phyloP scores from a whole-genome alignment of 306 rosid species.

The Potentilla sterilis region DNA sequence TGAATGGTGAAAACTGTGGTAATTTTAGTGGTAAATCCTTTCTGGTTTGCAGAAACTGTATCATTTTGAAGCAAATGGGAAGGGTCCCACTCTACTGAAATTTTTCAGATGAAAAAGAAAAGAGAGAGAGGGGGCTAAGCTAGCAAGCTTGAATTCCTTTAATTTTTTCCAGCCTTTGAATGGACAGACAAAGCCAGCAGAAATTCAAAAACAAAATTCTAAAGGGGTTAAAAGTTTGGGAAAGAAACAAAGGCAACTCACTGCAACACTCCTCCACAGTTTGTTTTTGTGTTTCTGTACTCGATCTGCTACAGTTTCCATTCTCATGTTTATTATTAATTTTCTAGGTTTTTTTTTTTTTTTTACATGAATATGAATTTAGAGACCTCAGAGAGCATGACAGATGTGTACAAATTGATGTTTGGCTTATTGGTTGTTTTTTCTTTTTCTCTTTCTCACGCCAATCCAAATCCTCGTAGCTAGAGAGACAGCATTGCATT shows the following conservation, averaged over 20 bases:
- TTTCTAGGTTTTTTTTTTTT: slow-evolving; percentile 1
- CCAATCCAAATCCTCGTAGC: slow-evolving; percentile 68
- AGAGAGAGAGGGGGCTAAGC: slow-evolving; percentile 23
- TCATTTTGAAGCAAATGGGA: slow-evolving; percentile 21
- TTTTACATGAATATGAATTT: background rate
- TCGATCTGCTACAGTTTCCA: slow-evolving; percentile 15
- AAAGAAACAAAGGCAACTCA: slow-evolving; percentile 25
- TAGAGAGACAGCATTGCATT: slow-evolving; percentile 70
- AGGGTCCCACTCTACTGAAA: slow-evolving; percentile 17
- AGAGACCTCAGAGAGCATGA: background rate
- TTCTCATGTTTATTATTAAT: slow-evolving; percentile 18
- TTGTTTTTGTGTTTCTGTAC: background rate
- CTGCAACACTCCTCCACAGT: slow-evolving; percentile 4
- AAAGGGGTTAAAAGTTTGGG: slow-evolving; percentile 37
- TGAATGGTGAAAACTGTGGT: background rate
- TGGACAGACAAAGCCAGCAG: slow-evolving; percentile 60
- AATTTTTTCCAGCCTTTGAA: slow-evolving; percentile 53
- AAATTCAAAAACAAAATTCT: slow-evolving; percentile 60
- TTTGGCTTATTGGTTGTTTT: slow-evolving; percentile 18
- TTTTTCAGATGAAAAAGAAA: background rate
- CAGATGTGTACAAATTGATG: slow-evolving; percentile 14
- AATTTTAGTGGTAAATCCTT: background rate
- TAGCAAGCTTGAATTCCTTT: background rate
- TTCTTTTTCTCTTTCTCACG: slow-evolving; percentile 16
- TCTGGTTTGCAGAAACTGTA: slow-evolving; percentile 1